Evolutionary conservation across 2,329 filamentous ascomycete genomes (phyloP).

Genomic region (Trichophyton equinum): DNA sequence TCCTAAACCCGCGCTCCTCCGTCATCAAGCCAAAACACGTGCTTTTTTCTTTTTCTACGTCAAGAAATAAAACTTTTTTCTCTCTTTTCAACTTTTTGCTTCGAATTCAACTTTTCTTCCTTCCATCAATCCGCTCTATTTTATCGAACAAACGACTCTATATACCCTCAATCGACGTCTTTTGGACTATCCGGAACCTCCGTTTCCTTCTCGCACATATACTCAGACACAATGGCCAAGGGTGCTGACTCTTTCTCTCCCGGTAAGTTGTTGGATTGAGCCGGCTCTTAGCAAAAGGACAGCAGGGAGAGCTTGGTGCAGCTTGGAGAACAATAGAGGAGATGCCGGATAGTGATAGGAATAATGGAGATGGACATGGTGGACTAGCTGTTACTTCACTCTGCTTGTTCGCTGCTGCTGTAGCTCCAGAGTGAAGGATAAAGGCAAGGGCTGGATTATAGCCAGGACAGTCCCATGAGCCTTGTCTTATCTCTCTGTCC

Average conservation of each 20-base stretch:
- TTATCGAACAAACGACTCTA: constrained; percentile 7
- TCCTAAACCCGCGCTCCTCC: neutral
- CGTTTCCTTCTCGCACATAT: neutral
- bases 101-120: constrained; percentile 7
- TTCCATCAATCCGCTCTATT: constrained; percentile 8
- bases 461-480: neutral
- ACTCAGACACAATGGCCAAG: constrained; percentile 30
- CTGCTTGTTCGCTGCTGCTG: neutral
- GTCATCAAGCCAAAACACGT: neutral
- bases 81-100: constrained; percentile 5
- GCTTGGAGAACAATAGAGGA: neutral
- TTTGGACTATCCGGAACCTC: constrained; percentile 19
- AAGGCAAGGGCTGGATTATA: neutral
- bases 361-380: neutral
- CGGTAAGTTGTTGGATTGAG: constrained; percentile 28
- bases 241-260: constrained; percentile 30
- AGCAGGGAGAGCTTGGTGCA: neutral
- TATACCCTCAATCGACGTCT: constrained; percentile 18
- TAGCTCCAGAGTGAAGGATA: neutral
- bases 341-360: neutral
- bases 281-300: neutral
- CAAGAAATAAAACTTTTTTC: neutral
- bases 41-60: neutral
- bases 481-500: neutral
- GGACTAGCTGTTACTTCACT: neutral